Evolutionary conservation across 257 asterid species (phyloP).

Genomic region (Solanum chiquidenum): DNA sequence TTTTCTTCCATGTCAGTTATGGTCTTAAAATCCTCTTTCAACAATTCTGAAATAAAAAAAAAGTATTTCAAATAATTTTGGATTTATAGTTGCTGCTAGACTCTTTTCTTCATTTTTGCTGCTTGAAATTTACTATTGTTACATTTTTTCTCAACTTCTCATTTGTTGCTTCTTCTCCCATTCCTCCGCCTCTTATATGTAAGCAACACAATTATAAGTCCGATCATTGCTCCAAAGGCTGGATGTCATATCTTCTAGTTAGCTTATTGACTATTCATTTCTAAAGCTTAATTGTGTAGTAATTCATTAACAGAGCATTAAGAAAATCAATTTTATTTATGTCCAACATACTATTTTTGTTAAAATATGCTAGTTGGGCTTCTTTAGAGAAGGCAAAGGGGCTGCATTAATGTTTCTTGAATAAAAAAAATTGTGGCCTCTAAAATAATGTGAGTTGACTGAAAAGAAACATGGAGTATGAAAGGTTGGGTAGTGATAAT

Average conservation of each 20-base stretch:
- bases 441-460: background rate
- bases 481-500: background rate
- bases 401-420: background rate
- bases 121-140: background rate
- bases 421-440: background rate
- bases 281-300: background rate
- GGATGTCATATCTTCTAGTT: background rate
- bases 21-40: background rate
- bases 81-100: background rate
- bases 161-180: background rate
- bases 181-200: background rate
- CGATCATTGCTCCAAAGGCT: background rate
- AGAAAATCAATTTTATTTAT: background rate
- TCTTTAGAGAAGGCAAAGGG: background rate
- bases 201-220: background rate
- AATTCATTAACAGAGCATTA: background rate
- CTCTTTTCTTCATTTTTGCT: background rate
- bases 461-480: background rate
- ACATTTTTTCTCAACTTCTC: background rate
- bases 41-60: background rate
- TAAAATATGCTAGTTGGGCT: background rate
- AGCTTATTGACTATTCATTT: background rate
- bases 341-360: background rate
- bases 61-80: background rate
- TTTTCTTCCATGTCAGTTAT: background rate